Percentiles rank a stretch among this genome's conserved stretches.
phyloP scores from a whole-genome alignment of 208 protist genomes.

The Wallacemonas collosoma region DNA sequence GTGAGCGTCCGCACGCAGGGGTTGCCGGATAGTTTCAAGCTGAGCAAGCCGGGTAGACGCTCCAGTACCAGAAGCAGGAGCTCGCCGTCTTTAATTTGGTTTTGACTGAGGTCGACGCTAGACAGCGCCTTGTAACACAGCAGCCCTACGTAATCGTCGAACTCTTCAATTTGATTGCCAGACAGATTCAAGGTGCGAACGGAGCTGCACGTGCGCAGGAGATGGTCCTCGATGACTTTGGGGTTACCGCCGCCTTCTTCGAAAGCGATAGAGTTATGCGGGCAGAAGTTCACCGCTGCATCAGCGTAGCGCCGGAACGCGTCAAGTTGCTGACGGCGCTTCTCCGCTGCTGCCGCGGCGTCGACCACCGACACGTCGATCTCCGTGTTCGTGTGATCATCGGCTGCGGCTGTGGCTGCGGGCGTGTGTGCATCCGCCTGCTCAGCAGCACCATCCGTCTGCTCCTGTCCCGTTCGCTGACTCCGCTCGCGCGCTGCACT shows the following conservation, averaged over 20 bases:
- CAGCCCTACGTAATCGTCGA: slow-evolving; percentile 62
- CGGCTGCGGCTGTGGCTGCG: not conserved
- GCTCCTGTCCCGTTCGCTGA: not conserved
- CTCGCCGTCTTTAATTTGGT: slow-evolving; percentile 83
- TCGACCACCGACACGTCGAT: not conserved
- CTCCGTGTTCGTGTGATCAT: not conserved
- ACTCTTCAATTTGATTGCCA: slow-evolving; percentile 71
- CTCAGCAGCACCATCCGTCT: slow-evolving; percentile 10
- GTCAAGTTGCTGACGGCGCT: slow-evolving; percentile 32
- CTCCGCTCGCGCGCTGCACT: slow-evolving; percentile 33
- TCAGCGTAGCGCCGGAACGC: slow-evolving; percentile 32
- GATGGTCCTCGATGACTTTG: not conserved
- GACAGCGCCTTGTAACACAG: slow-evolving; percentile 71
- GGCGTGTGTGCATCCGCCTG: not conserved
- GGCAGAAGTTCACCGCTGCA: slow-evolving; percentile 35
- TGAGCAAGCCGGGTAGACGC: slow-evolving; percentile 69
- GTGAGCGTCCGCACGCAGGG: slow-evolving; percentile 76
- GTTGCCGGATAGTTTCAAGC: slow-evolving; percentile 91
- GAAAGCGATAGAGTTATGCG: slow-evolving; percentile 26
- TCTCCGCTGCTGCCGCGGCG: slow-evolving; percentile 5
- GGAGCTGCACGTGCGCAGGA: slow-evolving; percentile 56
- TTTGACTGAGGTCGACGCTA: slow-evolving; percentile 92
- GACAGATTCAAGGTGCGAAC: slow-evolving; percentile 82
- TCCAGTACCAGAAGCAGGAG: slow-evolving; percentile 84
- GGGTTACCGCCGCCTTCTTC: slow-evolving; percentile 9